Percentiles rank a stretch among this genome's conserved stretches.
Conservation (phyloP, 805 yeast genomes). For the Yarrowia deformans region DNA sequence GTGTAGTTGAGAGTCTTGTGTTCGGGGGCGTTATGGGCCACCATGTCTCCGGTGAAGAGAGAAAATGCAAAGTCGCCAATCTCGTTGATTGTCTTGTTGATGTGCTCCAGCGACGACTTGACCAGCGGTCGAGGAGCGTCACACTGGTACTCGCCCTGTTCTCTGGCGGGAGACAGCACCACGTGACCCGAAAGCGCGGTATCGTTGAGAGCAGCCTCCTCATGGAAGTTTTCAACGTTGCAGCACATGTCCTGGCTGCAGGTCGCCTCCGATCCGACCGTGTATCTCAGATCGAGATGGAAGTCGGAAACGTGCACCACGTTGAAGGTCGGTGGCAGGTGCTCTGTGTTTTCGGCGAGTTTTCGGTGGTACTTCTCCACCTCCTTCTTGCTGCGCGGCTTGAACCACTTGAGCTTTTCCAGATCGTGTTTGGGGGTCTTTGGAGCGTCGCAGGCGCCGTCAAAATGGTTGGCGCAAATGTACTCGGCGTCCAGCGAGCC, state of each 20-base stretch:
- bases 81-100: constrained; percentile 50
- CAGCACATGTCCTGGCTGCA: constrained; percentile 67
- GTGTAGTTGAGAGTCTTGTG: constrained; percentile 59
- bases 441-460: constrained; percentile 19
- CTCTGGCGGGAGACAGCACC: constrained; percentile 53
- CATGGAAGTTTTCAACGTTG: constrained; percentile 46
- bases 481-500: constrained; percentile 28
- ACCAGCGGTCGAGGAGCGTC: constrained; percentile 72
- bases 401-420: constrained; percentile 28
- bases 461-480: constrained; percentile 36
- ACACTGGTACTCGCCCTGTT: constrained; percentile 68
- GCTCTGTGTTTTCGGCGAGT: constrained; percentile 20
- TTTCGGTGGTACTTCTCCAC: constrained; percentile 12
- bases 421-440: constrained; percentile 34
- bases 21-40: constrained; percentile 63
- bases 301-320: constrained; percentile 73
- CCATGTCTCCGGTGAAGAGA: constrained; percentile 75
- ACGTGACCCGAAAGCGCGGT: constrained; percentile 52
- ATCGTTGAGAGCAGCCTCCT: constrained; percentile 41
- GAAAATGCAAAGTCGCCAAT: constrained; percentile 60
- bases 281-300: constrained; percentile 62
- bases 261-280: constrained; percentile 56
- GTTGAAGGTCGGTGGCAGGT: constrained; percentile 53
- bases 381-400: constrained; percentile 17
- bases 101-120: constrained; percentile 62